phyloP scores from a whole-genome alignment of 495 filamentous ascomycete species.

The Penicillium canariense region DNA sequence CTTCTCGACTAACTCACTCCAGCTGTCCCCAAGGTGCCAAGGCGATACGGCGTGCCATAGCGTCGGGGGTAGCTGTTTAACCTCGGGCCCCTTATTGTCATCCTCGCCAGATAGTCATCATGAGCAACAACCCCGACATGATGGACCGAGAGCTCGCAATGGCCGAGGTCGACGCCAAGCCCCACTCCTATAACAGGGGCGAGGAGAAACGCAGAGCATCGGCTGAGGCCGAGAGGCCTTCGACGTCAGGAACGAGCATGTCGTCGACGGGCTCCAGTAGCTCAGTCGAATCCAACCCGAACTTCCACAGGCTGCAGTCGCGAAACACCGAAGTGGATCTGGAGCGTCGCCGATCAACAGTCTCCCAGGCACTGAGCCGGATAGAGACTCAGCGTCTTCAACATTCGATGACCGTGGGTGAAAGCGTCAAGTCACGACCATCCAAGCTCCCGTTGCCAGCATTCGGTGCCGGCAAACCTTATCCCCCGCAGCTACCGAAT shows the following conservation, averaged over 20 bases:
- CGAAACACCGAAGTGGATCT: conserved; percentile 64
- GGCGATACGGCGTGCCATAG: neutral
- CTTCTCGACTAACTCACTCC: neutral
- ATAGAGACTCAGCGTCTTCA: conserved; percentile 56
- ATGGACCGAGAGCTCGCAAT: conserved; percentile 11
- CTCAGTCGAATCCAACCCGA: conserved; percentile 29
- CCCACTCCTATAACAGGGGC: conserved; percentile 2
- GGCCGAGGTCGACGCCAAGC: conserved; percentile 14
- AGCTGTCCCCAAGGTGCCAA: neutral
- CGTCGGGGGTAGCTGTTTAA: neutral
- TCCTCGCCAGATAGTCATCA: neutral
- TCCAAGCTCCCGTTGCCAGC: conserved; percentile 46
- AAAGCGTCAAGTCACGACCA: conserved; percentile 30
- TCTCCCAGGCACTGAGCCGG: conserved; percentile 62
- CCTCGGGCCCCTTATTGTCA: neutral
- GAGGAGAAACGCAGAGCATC: conserved; percentile 18
- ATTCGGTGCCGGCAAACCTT: conserved; percentile 72
- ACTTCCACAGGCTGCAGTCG: conserved; percentile 32
- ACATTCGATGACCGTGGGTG: conserved; percentile 38
- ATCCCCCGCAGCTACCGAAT: conserved; percentile 62
- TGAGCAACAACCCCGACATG: conserved; percentile 13
- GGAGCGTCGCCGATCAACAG: conserved; percentile 53
- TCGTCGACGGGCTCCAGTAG: conserved; percentile 30
- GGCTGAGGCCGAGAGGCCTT: conserved; percentile 13
- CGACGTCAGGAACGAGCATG: conserved; percentile 21